Conservation (phyloP, 1,284 basidiomycete species). For the Wolfiporia cocos region DNA sequence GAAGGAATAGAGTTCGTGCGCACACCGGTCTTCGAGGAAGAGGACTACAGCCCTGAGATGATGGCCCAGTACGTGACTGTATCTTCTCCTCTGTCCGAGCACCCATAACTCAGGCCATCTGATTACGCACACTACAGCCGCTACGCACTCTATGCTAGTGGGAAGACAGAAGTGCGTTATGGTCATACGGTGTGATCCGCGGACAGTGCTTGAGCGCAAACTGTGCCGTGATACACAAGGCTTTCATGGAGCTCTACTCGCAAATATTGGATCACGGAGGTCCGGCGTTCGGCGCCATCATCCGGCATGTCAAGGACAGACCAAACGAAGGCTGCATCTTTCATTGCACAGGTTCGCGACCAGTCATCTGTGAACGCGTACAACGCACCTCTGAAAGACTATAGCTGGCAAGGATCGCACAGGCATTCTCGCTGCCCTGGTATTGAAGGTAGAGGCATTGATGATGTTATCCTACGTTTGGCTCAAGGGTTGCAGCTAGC, state of each 20-base stretch:
- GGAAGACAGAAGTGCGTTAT: conserved; percentile 59
- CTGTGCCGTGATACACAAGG: conserved; percentile 31
- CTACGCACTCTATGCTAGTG: conserved; percentile 72
- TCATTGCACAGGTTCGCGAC: conserved; percentile 59
- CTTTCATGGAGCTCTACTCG: conserved; percentile 74
- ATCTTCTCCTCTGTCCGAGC: background rate
- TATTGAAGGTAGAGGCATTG: conserved; percentile 47
- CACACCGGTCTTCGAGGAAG: conserved; percentile 61
- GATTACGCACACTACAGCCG: conserved; percentile 35
- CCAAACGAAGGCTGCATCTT: conserved; percentile 61
- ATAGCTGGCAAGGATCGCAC: conserved; percentile 73
- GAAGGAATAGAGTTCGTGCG: conserved; percentile 53
- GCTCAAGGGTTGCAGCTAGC: conserved; percentile 44
- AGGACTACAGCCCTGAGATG: conserved; percentile 75
- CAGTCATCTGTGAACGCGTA: background rate
- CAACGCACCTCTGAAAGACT: background rate
- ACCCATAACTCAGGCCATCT: conserved; percentile 11
- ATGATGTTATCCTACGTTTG: too few species aligned
- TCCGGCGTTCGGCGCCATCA: conserved; percentile 53
- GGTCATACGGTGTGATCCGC: background rate
- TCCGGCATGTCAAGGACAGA: conserved; percentile 64
- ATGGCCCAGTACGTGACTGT: conserved; percentile 69
- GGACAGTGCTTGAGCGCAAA: background rate
- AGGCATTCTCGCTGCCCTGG: conserved; percentile 66
- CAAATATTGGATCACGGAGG: conserved; percentile 74